Evolutionary conservation across 1,284 basidiomycete species (phyloP).

Genomic region (Phylloboletellus chloephorus): DNA sequence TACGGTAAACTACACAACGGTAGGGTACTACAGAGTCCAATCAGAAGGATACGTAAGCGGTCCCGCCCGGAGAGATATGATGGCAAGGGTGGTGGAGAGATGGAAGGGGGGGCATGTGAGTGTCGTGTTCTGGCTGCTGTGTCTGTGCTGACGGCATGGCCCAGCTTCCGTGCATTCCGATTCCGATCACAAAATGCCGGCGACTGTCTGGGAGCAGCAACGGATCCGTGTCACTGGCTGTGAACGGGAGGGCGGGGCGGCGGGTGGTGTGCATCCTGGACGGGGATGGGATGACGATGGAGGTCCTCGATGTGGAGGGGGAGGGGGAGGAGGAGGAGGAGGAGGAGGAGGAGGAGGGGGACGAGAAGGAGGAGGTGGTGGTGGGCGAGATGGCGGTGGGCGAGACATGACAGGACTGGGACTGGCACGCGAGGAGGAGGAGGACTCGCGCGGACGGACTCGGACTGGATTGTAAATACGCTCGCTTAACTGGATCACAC

Average conservation of each 20-base stretch:
- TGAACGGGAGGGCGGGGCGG: conserved; percentile 69
- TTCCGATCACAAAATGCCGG: conserved; percentile 55
- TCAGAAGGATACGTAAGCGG: conserved; percentile 46
- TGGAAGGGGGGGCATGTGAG: conserved; percentile 51
- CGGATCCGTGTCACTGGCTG: conserved; percentile 54
- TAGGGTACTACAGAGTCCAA: conserved; percentile 51
- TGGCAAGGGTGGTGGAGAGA: conserved; percentile 47
- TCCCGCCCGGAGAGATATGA: conserved; percentile 56
- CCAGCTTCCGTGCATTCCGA: conserved; percentile 44
- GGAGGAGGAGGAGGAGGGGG: conserved; percentile 30
- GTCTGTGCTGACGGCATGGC: conserved; percentile 32
- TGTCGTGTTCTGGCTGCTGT: conserved; percentile 33
- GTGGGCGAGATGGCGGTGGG: conserved; percentile 33
- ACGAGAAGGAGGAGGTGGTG: conserved; percentile 21
- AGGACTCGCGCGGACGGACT: too few species aligned
- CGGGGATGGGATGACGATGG: conserved; percentile 52
- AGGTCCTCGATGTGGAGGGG: conserved; percentile 75
- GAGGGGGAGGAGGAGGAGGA: conserved; percentile 41
- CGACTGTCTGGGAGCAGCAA: conserved; percentile 45
- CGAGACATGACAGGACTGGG: conserved; percentile 25
- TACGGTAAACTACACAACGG: conserved; percentile 52
- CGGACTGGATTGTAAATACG: conserved; percentile 36
- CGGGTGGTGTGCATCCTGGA: conserved; percentile 71
- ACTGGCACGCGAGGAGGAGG: conserved; percentile 3
- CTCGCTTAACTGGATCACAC: conserved; percentile 38